Conservation (phyloP, 2,329 filamentous ascomycete genomes). For the Penicillium sp. region DNA sequence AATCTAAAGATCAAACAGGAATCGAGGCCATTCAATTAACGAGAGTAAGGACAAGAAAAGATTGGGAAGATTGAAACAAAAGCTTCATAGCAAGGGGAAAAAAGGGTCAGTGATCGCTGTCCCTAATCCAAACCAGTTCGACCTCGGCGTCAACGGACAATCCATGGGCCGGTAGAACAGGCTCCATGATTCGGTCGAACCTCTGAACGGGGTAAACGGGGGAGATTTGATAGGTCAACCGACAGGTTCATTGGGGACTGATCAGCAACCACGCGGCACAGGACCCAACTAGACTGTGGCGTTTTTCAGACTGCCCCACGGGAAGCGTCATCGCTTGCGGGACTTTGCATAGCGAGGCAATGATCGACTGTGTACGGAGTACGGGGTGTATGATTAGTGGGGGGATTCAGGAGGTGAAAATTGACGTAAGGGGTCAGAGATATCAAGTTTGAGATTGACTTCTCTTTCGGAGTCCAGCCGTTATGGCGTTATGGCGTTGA, state of each 20-base stretch:
- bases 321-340: slow-evolving; percentile 24
- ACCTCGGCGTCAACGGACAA: slow-evolving; percentile 11
- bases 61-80: background rate
- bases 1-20: slow-evolving; percentile 3
- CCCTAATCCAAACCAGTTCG: slow-evolving; percentile 10
- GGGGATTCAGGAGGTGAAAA: slow-evolving; percentile 12
- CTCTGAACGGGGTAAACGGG: slow-evolving; percentile 5
- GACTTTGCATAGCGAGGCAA: slow-evolving; percentile 13
- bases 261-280: slow-evolving; percentile 26
- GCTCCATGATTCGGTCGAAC: slow-evolving; percentile 13
- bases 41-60: background rate
- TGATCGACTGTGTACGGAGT: slow-evolving; percentile 15
- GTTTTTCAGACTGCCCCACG: slow-evolving; percentile 21
- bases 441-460: background rate
- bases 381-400: slow-evolving; percentile 1
- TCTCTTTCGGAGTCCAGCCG: background rate
- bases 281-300: slow-evolving; percentile 18
- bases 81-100: slow-evolving; percentile 14
- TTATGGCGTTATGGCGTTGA: background rate
- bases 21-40: slow-evolving; percentile 2
- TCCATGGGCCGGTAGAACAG: slow-evolving; percentile 15
- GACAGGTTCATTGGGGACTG: slow-evolving; percentile 13
- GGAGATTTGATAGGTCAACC: slow-evolving; percentile 17
- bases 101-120: slow-evolving; percentile 15
- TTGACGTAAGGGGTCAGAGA: background rate